Evolutionary conservation across 768 basidiomycete genomes (phyloP), one percentile per base, ranked within the genome.

Genomic region (Tremella yokohamensis): DNA sequence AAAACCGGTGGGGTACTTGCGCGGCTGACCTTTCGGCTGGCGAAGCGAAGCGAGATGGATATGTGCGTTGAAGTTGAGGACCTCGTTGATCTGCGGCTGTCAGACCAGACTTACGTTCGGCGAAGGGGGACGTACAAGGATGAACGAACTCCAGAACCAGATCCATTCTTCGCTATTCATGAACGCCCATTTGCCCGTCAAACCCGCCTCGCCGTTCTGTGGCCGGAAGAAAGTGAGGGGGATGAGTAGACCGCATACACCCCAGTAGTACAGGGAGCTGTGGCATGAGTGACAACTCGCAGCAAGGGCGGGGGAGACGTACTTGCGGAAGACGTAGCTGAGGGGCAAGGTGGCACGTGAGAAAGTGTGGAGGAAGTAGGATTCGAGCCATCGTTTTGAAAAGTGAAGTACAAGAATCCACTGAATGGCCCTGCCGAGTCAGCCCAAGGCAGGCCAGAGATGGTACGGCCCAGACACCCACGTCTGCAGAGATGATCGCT

Each of bases 331-430:
- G 37, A 98, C 83, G 72, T 90, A 89, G 58, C 72, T 69, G 57
- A 86, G 77, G 1, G 94, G 96, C 88, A 98, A 94, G 0, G 94
- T 96, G 1, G 85, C 88, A 77, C 91, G 84, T 26, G 92, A 97
- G 82, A 97, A 98, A 11, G 89, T 87, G 75, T 99, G 96, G 1
- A 99, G 84, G 69, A 91, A 94, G 3, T 93, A 57, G 1, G 96
- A 92, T 78, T 99, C 96, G 18, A 90, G 76, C 71, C 94, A 90
- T 52, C 96, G 87, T 78, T 99, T 99, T 45, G 83, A 60, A 78
- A 92, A 98, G 74, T 99, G 96, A 15, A 87, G 69, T 77, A 96
- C 81, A 37, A 90, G 84, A 64, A 96, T 45, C 42, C 42, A 22
- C 22, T 45, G n/a, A n/a, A 45, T 22, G 42, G 42, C 42, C n/a